phyloP scores from a whole-genome alignment of 805 yeast species.

The Kuraishia borneana region DNA sequence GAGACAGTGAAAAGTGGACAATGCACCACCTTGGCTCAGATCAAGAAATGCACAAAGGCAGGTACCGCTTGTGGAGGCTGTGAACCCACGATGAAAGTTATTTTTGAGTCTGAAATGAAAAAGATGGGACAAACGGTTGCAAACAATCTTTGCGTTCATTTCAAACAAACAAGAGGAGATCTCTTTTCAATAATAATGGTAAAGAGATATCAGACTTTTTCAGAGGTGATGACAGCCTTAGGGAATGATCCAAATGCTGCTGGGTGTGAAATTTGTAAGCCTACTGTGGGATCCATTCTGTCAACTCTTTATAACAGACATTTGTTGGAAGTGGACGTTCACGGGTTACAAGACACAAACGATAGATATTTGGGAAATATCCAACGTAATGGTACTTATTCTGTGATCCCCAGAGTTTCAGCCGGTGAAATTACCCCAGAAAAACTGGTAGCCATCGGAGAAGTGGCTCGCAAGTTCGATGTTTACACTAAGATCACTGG shows the following conservation, averaged over 20 bases:
- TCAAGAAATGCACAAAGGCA: conserved; percentile 23
- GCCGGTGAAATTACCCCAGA: conserved; percentile 28
- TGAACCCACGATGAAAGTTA: conserved; percentile 22
- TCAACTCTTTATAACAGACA: conserved; percentile 21
- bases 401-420: conserved; percentile 24
- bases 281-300: conserved; percentile 23
- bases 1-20: conserved; percentile 17
- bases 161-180: conserved; percentile 22
- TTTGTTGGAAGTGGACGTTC: conserved; percentile 17
- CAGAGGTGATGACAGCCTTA: conserved; percentile 17
- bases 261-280: conserved; percentile 27
- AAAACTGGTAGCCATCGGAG: conserved; percentile 21
- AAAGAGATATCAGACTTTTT: conserved; percentile 15
- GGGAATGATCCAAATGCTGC: conserved; percentile 16
- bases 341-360: conserved; percentile 25
- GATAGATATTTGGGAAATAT: conserved; percentile 24
- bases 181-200: conserved; percentile 23
- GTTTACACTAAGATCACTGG: conserved; percentile 25
- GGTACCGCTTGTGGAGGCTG: conserved; percentile 29
- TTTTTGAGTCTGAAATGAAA: conserved; percentile 23
- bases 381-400: conserved; percentile 25
- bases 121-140: conserved; percentile 21
- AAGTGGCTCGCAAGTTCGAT: conserved; percentile 19
- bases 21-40: conserved; percentile 17
- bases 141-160: conserved; percentile 20